phyloP scores from a whole-genome alignment of 2,329 filamentous ascomycete genomes.

The Lasiodiplodia theobromae region DNA sequence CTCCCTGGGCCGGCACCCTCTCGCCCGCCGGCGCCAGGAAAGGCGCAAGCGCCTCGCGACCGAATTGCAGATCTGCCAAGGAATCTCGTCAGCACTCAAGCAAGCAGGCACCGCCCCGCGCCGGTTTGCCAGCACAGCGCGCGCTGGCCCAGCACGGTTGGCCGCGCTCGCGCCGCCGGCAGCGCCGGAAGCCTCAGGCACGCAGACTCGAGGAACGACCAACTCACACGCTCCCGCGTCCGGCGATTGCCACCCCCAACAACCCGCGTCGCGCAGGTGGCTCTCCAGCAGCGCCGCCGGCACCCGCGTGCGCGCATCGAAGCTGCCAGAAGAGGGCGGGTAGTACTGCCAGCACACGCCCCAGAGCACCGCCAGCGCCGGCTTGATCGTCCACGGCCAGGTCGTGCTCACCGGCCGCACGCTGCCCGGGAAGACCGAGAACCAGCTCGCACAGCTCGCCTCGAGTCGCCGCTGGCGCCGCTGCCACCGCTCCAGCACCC shows the following conservation, averaged over 20 bases:
- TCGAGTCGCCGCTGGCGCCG: conserved; percentile 2
- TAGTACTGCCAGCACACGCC: conserved; percentile 54
- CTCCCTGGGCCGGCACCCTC: background rate
- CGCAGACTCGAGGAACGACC: background rate
- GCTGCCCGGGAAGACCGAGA: conserved; percentile 47
- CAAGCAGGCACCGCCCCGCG: conserved; percentile 1
- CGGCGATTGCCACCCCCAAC: conserved; percentile 24
- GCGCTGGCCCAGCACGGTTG: background rate
- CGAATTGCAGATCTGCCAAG: conserved; percentile 25
- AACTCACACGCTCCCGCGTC: conserved; percentile 26
- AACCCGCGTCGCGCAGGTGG: background rate
- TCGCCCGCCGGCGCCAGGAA: background rate
- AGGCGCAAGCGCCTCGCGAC: conserved; percentile 22
- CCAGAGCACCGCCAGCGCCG: conserved; percentile 53
- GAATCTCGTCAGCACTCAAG: conserved; percentile 15
- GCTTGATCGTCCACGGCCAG: conserved; percentile 55
- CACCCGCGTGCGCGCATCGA: conserved; percentile 19
- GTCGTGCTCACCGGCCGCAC: conserved; percentile 48
- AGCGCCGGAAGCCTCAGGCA: conserved; percentile 11
- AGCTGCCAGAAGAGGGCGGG: conserved; percentile 2
- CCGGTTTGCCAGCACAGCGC: conserved; percentile 3
- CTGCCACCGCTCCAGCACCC: background rate
- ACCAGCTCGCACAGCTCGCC: conserved; percentile 42
- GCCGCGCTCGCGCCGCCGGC: background rate
- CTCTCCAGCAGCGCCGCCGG: conserved; percentile 16